phyloP scores from a whole-genome alignment of 108 stramenopile genomes.

The Thalassiosira profunda region DNA sequence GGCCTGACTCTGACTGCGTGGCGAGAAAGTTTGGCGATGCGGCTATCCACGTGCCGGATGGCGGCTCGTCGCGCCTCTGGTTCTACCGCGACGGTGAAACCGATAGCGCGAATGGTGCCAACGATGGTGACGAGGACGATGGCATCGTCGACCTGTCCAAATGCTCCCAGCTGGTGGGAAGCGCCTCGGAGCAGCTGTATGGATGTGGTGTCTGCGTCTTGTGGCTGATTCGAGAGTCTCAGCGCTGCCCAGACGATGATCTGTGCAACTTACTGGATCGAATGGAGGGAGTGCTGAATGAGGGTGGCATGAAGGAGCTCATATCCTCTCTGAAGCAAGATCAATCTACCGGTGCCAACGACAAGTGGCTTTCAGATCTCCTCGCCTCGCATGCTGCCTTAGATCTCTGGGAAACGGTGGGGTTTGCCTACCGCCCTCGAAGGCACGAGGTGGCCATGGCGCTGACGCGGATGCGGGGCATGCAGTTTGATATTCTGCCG shows the following conservation, averaged over 20 bases:
- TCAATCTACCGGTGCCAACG: background rate
- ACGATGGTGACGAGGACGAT: conserved; percentile 70
- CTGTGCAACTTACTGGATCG: conserved; percentile 56
- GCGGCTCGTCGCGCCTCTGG: conserved; percentile 58
- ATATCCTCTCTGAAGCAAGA: conserved; percentile 18
- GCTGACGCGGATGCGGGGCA: conserved; percentile 76
- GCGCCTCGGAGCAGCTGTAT: conserved; percentile 74
- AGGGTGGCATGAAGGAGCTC: conserved; percentile 48
- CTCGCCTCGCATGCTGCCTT: conserved; percentile 31
- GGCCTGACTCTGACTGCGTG: conserved; percentile 18
- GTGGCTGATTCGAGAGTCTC: conserved; percentile 68
- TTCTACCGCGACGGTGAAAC: conserved; percentile 44
- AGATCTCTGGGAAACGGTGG: conserved; percentile 62
- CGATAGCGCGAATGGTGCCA: conserved; percentile 1
- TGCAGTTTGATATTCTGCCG: conserved; percentile 71
- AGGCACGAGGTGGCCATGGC: conserved; percentile 85
- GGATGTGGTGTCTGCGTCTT: conserved; percentile 78
- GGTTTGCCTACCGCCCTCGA: conserved; percentile 73
- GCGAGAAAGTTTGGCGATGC: conserved; percentile 30
- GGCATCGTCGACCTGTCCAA: conserved; percentile 84
- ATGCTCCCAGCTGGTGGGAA: conserved; percentile 80
- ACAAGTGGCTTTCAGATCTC: background rate
- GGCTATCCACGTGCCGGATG: conserved; percentile 62
- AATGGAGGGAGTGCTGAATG: conserved; percentile 60
- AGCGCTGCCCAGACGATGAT: conserved; percentile 52